Conservation (phyloP, 2,329 filamentous ascomycete species). For the Coniochaeta hoffmannii region DNA sequence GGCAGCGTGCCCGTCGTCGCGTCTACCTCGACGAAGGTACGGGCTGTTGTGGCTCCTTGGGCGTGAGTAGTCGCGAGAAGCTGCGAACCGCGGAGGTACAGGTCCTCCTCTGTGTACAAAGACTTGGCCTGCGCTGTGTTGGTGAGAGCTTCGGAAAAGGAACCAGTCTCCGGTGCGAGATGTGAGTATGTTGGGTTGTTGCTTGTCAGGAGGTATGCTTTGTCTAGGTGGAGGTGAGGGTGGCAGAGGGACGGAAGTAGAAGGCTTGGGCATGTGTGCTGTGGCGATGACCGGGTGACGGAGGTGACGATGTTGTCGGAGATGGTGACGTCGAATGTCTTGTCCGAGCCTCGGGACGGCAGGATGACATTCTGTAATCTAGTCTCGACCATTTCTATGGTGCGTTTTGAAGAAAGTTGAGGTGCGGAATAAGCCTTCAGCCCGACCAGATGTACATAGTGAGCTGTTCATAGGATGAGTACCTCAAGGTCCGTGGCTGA, state of each 20-base stretch:
- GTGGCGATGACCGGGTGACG: background rate
- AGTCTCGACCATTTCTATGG: background rate
- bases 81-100: slow-evolving; percentile 57
- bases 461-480: background rate
- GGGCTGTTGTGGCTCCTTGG: slow-evolving; percentile 60
- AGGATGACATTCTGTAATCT: slow-evolving; percentile 3
- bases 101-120: slow-evolving; percentile 52
- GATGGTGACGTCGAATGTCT: slow-evolving; percentile 3
- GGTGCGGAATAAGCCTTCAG: background rate
- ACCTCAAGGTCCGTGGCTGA: background rate
- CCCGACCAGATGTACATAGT: background rate
- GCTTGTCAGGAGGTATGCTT: slow-evolving; percentile 49
- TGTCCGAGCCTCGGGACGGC: background rate
- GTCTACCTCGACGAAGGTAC: slow-evolving; percentile 67
- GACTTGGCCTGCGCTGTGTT: slow-evolving; percentile 48
- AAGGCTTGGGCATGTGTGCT: slow-evolving; percentile 14
- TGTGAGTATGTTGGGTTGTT: slow-evolving; percentile 42
- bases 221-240: slow-evolving; percentile 67
- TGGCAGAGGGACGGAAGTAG: slow-evolving; percentile 49
- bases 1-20: slow-evolving; percentile 39
- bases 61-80: slow-evolving; percentile 57
- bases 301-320: slow-evolving; percentile 9
- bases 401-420: background rate
- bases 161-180: slow-evolving; percentile 50
- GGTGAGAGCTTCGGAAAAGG: slow-evolving; percentile 58